Evolutionary conservation across 306 rosid species (phyloP).

Genomic region (Begonia peltatifolia): DNA sequence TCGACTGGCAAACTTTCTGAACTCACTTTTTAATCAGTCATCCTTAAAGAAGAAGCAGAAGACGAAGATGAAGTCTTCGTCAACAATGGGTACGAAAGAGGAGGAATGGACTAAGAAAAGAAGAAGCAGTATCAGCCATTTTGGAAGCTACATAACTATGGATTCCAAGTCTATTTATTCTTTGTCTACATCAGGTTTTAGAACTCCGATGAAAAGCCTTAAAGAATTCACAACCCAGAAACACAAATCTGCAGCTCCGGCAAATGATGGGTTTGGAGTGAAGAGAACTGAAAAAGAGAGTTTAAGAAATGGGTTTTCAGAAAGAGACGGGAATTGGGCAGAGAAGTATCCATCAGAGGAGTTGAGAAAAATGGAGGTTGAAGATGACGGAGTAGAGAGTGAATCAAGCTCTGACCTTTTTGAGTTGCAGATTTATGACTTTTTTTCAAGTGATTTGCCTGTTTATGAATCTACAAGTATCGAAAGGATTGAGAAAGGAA

Average conservation of each 20-base stretch:
- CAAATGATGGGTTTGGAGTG: background rate
- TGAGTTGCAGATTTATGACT: slow-evolving; percentile 85
- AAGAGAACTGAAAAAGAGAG: slow-evolving; percentile 15
- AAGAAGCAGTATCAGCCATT: slow-evolving; percentile 89
- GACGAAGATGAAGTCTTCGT: slow-evolving; percentile 36
- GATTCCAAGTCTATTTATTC: slow-evolving; percentile 54
- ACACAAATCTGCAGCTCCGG: no score
- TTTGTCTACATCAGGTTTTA: slow-evolving; percentile 57
- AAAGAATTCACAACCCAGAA: slow-evolving; percentile 33
- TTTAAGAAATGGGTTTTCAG: slow-evolving; percentile 19
- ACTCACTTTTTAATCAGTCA: slow-evolving; percentile 87
- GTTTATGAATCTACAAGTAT: slow-evolving; percentile 94
- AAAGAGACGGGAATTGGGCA: slow-evolving; percentile 31
- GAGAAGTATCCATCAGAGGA: slow-evolving; percentile 14
- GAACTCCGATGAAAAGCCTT: slow-evolving; percentile 65
- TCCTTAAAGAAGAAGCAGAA: slow-evolving; percentile 61
- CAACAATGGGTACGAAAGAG: slow-evolving; percentile 50
- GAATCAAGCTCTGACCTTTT: slow-evolving; percentile 96
- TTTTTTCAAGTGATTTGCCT: slow-evolving; percentile 70
- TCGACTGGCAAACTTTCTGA: slow-evolving; percentile 78
- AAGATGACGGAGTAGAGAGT: slow-evolving; percentile 63
- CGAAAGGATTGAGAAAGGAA: slow-evolving; percentile 76
- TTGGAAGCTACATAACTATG: slow-evolving; percentile 33
- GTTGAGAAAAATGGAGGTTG: slow-evolving; percentile 13
- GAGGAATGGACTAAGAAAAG: slow-evolving; percentile 49